Conservation (phyloP, 495 filamentous ascomycete species). For the Halenospora varia region DNA sequence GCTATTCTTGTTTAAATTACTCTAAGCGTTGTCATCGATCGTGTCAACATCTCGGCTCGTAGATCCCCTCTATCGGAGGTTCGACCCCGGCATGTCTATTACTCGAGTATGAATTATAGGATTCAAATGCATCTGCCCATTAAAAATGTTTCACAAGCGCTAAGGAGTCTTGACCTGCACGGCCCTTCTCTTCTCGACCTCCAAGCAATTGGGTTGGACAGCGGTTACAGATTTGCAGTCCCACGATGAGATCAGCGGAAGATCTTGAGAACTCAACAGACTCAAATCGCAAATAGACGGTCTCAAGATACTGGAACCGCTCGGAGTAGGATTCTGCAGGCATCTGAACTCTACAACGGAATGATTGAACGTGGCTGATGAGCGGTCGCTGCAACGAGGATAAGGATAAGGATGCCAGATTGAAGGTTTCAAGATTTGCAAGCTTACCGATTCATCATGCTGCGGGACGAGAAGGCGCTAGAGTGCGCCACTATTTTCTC, state of each 20-base stretch:
- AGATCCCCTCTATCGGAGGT: no score
- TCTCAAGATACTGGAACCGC: background rate
- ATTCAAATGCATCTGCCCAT: no score
- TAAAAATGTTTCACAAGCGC: conserved; percentile 11
- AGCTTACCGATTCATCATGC: background rate
- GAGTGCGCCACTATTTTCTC: conserved; percentile 8
- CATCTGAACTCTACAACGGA: conserved; percentile 10
- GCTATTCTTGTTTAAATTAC: no score
- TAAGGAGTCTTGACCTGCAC: background rate
- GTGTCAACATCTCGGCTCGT: no score
- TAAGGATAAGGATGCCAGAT: conserved; percentile 8
- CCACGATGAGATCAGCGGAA: conserved; percentile 5
- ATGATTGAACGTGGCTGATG: conserved; percentile 19
- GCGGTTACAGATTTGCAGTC: conserved; percentile 10
- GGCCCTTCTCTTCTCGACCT: background rate
- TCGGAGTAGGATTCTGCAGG: conserved; percentile 3
- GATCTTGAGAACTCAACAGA: background rate
- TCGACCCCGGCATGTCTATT: no score
- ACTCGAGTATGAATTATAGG: no score
- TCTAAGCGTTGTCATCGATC: no score
- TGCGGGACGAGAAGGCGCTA: conserved; percentile 1
- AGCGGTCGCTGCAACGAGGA: conserved; percentile 10
- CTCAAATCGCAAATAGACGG: background rate
- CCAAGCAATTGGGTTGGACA: conserved; percentile 3
- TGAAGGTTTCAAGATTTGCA: conserved; percentile 20